Percentiles rank a stretch among this genome's conserved stretches.
phyloP scores from a whole-genome alignment of 495 filamentous ascomycete genomes.

The Podospora australis region DNA sequence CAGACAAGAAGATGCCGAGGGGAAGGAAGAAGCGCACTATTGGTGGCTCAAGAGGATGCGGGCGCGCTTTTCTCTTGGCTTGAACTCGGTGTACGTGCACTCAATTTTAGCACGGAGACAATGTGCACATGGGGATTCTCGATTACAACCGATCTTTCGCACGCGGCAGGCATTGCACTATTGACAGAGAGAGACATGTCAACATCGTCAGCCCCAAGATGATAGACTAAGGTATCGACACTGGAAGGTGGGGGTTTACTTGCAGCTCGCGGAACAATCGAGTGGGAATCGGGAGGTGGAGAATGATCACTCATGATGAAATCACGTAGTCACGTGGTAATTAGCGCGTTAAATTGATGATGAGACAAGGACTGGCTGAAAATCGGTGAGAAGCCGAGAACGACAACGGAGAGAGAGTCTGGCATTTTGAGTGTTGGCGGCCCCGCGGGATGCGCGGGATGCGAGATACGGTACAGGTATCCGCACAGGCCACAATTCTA shows the following conservation, averaged over 20 bases:
- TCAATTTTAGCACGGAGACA: constrained; percentile 20
- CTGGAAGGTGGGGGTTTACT: neutral
- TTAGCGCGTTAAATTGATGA: too few species aligned
- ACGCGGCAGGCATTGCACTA: constrained; percentile 20
- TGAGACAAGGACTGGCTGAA: too few species aligned
- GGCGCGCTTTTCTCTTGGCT: constrained; percentile 14
- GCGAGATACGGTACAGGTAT: neutral
- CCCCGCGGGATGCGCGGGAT: constrained; percentile 8
- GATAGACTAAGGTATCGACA: neutral
- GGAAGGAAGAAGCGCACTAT: constrained; percentile 16
- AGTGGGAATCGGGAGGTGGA: neutral
- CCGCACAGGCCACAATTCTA: too few species aligned
- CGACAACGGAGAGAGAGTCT: neutral
- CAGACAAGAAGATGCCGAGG: constrained; percentile 11
- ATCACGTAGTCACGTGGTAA: too few species aligned
- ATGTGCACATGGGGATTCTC: constrained; percentile 17
- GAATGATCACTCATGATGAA: neutral
- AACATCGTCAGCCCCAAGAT: neutral
- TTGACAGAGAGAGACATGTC: neutral
- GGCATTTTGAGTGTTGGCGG: neutral
- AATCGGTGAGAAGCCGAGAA: neutral
- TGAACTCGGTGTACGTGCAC: constrained; percentile 10
- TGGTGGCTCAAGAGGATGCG: constrained; percentile 20
- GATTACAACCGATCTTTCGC: constrained; percentile 47
- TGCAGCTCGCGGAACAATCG: constrained; percentile 12